Base-by-base conservation (phyloP, 306 rosid genomes). In the Fragaria nilgerrensis region DNA sequence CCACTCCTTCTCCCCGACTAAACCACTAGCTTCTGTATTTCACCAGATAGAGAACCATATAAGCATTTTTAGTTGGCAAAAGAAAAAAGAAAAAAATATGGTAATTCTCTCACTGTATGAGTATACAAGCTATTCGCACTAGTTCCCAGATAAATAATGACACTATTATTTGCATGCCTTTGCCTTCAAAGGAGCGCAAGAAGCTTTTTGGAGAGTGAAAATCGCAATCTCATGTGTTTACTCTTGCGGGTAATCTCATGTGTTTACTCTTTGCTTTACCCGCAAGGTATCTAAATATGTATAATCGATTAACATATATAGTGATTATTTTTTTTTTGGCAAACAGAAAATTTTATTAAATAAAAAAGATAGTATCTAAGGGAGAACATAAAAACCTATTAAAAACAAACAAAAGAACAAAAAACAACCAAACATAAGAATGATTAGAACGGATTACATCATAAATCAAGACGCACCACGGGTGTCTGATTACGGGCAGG, bases 1-100 rank as follows among this genome's bases (percentile, higher is more conserved):
- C 82, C 81, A 80, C 63, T 80, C 87, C 66, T 84, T 81, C 15
- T 78, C 83, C 65, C 87, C 85, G 45, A 49, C 70, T 23, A 73
- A 66, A 6, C 74, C 75, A 68, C 78, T 73, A 13, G 39, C 82
- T 63, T 77, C 87, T 79, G 68, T 61, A 74, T 11, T 45, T 53
- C 67, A 41, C 19, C 47, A 37, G 25, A 74, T 16, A n/a, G 16
- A 9, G 53, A 56, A 9, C 64, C 63, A 50, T 29, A 17, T 29
- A 17, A 70, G 22, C 43, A 71, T 37, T 5, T 37, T 37, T 37
- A 37, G 41, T 37, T 37, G 41, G 41, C 41, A 37, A 4, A 5
- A 37, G 7, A 37, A 37, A 0, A 37, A 37, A 5, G 7, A 37
- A 37, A 37, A 37, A 37, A 5, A 5, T 37, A 4, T 37, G 0